These are phyloP conservation scores for Backusella westeae DNA, from an alignment of 192 early-diverging fungal species.

Conservation along the genomic window DNA sequence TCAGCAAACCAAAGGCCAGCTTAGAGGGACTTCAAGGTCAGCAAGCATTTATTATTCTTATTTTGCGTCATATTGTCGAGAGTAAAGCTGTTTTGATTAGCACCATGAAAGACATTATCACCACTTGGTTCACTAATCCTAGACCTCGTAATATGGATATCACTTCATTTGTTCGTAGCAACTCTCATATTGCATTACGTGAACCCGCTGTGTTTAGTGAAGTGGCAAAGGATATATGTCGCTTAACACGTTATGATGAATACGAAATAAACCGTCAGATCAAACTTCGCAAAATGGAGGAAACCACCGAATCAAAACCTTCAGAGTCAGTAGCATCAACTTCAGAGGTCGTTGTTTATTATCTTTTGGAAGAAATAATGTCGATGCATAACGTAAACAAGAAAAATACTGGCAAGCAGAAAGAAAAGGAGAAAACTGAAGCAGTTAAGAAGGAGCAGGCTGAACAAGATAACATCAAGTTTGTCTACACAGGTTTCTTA, in stretches of 20 bases:
- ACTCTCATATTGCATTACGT: constrained; percentile 64
- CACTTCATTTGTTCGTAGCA: constrained; percentile 65
- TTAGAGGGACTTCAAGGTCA: constrained; percentile 74
- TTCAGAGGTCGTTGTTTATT: constrained; percentile 24
- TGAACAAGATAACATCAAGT: constrained; percentile 23
- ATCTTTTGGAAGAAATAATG: constrained; percentile 27
- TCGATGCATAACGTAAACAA: neutral
- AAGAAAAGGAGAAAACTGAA: constrained; percentile 20
- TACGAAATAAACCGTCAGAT: constrained; percentile 63
- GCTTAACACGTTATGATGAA: constrained; percentile 48
- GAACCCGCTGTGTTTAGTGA: constrained; percentile 65
- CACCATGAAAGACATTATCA: constrained; percentile 76
- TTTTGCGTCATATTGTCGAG: constrained; percentile 90
- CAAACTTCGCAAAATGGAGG: constrained; percentile 38
- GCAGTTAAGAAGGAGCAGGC: neutral
- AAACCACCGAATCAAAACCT: constrained; percentile 19
- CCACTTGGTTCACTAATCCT: constrained; percentile 69
- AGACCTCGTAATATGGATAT: constrained; percentile 68
- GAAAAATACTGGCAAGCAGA: neutral
- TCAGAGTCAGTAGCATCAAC: neutral
- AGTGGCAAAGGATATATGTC: constrained; percentile 60
- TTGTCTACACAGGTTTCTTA: constrained; percentile 70
- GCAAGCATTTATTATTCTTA: constrained; percentile 76
- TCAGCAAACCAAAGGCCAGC: constrained; percentile 55
- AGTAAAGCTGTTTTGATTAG: constrained; percentile 55